Base-by-base conservation (phyloP, 164 flowering plant genomes). In the Warburgia ugandensis region DNA sequence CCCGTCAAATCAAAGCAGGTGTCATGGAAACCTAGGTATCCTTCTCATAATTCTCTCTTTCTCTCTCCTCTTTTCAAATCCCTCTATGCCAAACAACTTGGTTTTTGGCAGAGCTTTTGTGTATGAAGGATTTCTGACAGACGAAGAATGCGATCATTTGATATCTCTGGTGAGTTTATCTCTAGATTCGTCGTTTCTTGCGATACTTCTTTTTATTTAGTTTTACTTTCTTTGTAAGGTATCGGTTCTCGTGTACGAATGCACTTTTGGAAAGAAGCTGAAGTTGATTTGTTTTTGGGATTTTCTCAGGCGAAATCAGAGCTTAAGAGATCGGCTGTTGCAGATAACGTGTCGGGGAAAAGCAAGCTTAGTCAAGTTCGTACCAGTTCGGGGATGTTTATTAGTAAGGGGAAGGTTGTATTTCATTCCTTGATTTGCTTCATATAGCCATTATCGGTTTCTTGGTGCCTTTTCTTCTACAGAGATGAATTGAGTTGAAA, bases 301-400 rank as follows among this genome's bases (percentile, higher is more conserved):
- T 10, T 36, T 28, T 28, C 10, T 12, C 22, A 92, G 96, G 98
- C 98, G 19, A 85, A 81, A 69, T 64, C 82, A 45, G 89, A 88
- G 77, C 77, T 92, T 56, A 86, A 84, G 74, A 78, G 91, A 67
- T 92, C 99, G 32, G 77, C 79, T 0, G 99, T 92, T 25, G 95
- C 96, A 0, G 95, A 92, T 72, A 75, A 80, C 55, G n/a, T 36
- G 19, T 83, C 95, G 2, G 99, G 96, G 42, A 44, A 83, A 61
- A 80, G 94, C 64, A 75, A 66, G 72, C 77, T 80, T 10, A 92
- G 96, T 29, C 84, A 85, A 53, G 96, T 88, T 45, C 77, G 99
- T 36, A 92, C 99, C 12, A 92, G 99, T 74, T 92, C 99, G 2
- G 99, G 99, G 14, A 82, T 75, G 84, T 92, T 92, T 55, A 85